Evolutionary conservation across 2,329 filamentous ascomycete species (phyloP), one percentile per base, ranked within the genome.

Genomic region (Stagonosporopsis chrysanthemi): DNA sequence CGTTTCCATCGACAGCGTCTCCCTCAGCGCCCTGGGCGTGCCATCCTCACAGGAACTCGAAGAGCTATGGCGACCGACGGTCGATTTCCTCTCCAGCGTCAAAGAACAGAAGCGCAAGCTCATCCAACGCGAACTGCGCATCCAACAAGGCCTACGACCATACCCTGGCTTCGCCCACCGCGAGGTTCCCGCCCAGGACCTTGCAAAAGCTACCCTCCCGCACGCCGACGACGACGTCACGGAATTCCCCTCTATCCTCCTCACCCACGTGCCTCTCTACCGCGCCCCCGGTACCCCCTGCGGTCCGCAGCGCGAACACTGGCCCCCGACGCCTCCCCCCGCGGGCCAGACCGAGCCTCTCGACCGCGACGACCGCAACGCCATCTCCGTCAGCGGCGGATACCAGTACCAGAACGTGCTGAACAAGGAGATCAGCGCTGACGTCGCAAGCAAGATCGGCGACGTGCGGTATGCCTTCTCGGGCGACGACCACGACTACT

Each of bases 341-440:
- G 83, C 85, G 51, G 86, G 86, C 6, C 83, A 89, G 66, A 64
- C 79, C 75, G 0, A 75, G 77, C 52, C 86, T 79, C 68, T 81
- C 17, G 78, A 82, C 60, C 75, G 79, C 2, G 91, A 96, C 67
- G 82, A 90, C 43, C 84, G 86, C 53, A 96, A 95, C 64, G 88
- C 93, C 23, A 90, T 99, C 57, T 84, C 84, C 2, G 87, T 99
- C 15, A 80, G 85, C 9, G 83, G 82, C 15, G 95, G 95, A 14
- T 97, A 97, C 71, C 95, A 99, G 75, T 99, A 99, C 72, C 94
- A 98, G 75, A 99, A 97, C 68, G 94, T 97, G 2, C 85, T 99
- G 24, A 90, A 85, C 47, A 86, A 89, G 46, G 83, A 86, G 2
- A 87, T 97, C 64, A 95, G 93, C 0, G 83, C 87, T 42, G 87